Conservation (phyloP, 768 basidiomycete genomes). For the Naganishia kalamii region DNA sequence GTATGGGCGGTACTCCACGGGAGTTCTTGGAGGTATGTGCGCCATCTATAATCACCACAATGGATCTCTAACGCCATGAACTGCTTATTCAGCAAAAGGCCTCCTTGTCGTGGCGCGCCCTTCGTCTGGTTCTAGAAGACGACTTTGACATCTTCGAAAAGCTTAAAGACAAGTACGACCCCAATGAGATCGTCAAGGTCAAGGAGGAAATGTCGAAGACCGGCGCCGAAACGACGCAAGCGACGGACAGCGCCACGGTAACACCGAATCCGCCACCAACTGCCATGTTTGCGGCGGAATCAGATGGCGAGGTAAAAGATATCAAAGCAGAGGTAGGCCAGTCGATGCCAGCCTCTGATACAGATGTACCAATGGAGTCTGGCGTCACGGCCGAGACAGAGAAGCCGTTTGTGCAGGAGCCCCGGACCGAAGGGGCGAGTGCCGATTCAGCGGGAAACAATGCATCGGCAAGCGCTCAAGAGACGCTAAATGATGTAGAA, state of each 20-base stretch:
- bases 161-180: conserved; percentile 11
- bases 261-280: conserved; percentile 7
- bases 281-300: not conserved
- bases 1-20: not conserved
- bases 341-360: not conserved
- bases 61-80: not conserved
- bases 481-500: not conserved
- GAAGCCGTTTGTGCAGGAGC: not conserved
- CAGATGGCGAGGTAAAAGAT: not conserved
- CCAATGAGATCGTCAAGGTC: not conserved
- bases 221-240: not conserved
- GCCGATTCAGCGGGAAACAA: not conserved
- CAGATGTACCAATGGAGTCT: not conserved
- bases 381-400: not conserved
- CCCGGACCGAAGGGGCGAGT: too few relatives aligned
- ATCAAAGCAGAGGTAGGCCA: not conserved
- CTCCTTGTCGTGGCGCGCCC: conserved; percentile 4
- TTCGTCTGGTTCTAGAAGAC: conserved; percentile 3
- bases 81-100: not conserved
- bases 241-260: not conserved
- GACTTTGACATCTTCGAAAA: conserved; percentile 8
- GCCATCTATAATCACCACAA: not conserved
- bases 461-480: not conserved
- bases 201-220: not conserved
- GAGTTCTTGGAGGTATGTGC: conserved; percentile 12